These are phyloP conservation scores for Carex sylvatica DNA, from an alignment of 202 grass and related monocot species.

Conservation along the genomic window DNA sequence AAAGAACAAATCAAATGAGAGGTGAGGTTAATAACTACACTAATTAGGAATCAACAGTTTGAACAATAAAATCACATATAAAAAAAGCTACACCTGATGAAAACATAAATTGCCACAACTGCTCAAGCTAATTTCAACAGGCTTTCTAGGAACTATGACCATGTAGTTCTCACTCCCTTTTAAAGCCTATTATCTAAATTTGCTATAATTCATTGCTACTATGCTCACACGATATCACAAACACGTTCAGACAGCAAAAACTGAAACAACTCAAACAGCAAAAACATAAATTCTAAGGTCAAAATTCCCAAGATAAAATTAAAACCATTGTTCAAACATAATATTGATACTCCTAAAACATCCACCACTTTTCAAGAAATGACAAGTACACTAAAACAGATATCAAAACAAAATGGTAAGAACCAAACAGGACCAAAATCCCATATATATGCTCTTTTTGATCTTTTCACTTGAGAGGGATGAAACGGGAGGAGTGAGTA, in stretches of 20 bases:
- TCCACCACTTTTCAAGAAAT: conserved; percentile 11
- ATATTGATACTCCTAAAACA: not conserved
- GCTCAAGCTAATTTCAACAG: too few species aligned
- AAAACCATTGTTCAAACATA: conserved; percentile 14
- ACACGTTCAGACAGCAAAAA: not conserved
- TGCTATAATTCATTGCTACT: not conserved
- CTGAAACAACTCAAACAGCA: not conserved
- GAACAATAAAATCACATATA: too few species aligned
- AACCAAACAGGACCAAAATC: conserved; percentile 2
- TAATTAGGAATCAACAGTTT: too few species aligned
- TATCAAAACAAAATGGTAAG: not conserved
- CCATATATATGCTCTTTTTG: not conserved
- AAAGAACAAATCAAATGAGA: too few species aligned
- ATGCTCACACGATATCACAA: not conserved
- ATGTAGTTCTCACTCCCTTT: not conserved
- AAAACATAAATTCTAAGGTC: conserved; percentile 20
- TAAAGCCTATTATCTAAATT: not conserved
- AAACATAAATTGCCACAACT: too few species aligned
- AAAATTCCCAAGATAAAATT: conserved; percentile 15
- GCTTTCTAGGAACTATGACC: not conserved
- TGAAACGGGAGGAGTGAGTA: conserved; percentile 93
- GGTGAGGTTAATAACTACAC: too few species aligned
- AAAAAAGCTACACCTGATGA: too few species aligned
- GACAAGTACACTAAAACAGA: conserved; percentile 17
- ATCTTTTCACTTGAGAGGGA: conserved; percentile 78